Percentiles rank a stretch among this genome's conserved stretches.
Evolutionary conservation across 2,329 filamentous ascomycete genomes (phyloP).

Genomic region (Aciculosporium take): DNA sequence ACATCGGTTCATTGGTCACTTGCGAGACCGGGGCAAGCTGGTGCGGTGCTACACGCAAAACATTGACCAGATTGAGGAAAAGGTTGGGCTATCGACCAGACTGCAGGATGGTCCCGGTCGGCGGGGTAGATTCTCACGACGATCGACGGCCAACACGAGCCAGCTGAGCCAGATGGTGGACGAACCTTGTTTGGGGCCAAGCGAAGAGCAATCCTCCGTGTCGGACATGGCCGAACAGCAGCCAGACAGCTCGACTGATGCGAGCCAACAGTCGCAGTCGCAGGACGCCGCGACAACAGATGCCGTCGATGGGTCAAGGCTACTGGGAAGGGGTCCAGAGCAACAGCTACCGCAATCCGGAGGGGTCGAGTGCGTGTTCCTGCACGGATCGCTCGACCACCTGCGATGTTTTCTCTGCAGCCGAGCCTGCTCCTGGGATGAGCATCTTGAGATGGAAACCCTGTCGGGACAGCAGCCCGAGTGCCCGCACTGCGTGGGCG

Average conservation of each 20-base stretch:
- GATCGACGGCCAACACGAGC: constrained; percentile 21
- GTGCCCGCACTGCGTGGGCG: constrained; percentile 50
- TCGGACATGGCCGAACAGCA: constrained; percentile 7
- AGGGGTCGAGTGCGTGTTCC: constrained; percentile 52
- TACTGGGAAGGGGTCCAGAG: constrained; percentile 6
- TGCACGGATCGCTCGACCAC: constrained; percentile 53
- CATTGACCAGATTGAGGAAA: constrained; percentile 59
- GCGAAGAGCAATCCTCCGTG: constrained; percentile 7
- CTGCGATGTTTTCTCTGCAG: constrained; percentile 51
- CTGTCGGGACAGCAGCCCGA: constrained; percentile 51
- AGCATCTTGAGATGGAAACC: constrained; percentile 39
- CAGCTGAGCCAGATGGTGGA: constrained; percentile 25
- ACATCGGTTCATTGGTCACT: constrained; percentile 53
- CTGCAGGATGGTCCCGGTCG: constrained; percentile 47
- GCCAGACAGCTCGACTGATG: not conserved
- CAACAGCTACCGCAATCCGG: constrained; percentile 24
- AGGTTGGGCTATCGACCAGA: constrained; percentile 51
- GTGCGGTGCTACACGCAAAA: constrained; percentile 64
- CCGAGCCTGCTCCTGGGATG: constrained; percentile 45
- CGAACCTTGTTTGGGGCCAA: constrained; percentile 12
- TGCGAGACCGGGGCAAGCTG: constrained; percentile 52
- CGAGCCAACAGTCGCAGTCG: constrained; percentile 6
- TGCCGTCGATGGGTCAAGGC: constrained; percentile 9
- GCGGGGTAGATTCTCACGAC: constrained; percentile 43
- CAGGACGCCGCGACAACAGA: not conserved